These are phyloP conservation scores for Zalaria obscura DNA, from an alignment of 2,329 filamentous ascomycete genomes.

Conservation along the genomic window DNA sequence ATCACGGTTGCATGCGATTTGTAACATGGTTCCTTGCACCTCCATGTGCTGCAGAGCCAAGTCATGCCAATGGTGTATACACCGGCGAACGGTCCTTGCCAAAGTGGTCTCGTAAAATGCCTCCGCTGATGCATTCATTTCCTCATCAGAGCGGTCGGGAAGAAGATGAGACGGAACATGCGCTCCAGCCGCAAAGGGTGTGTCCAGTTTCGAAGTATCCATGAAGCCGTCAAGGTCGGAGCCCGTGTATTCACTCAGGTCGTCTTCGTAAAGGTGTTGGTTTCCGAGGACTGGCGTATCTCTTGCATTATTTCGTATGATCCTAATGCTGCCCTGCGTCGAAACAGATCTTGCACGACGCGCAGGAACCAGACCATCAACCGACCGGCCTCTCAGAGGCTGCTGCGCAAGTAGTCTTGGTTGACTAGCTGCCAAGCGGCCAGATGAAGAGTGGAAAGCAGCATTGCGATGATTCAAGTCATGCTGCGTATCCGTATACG, in stretches of 20 bases:
- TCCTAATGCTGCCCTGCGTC: constrained; percentile 20
- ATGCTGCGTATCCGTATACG: no score
- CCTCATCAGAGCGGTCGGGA: no score
- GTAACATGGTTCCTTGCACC: constrained; percentile 27
- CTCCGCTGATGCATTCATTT: background rate
- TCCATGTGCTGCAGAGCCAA: constrained; percentile 26
- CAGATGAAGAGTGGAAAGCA: no score
- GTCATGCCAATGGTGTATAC: constrained; percentile 24
- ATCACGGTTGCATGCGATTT: constrained; percentile 24
- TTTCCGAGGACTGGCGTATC: no score
- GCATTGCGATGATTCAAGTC: no score
- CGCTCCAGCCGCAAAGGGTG: no score
- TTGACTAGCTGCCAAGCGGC: background rate
- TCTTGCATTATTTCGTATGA: constrained; percentile 6
- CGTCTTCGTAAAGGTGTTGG: no score
- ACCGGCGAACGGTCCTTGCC: constrained; percentile 23
- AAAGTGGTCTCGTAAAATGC: constrained; percentile 2
- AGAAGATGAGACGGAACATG: no score
- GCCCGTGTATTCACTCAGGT: no score
- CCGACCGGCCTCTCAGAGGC: constrained; percentile 15
- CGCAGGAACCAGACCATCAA: background rate
- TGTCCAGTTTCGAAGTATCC: no score
- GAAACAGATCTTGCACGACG: constrained; percentile 16
- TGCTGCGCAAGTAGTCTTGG: constrained; percentile 10
- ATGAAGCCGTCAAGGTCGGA: no score